Evolutionary conservation across 192 early-diverging fungal genomes (phyloP), one percentile per base, ranked within the genome.

Genomic region (Coemansia asiatica): DNA sequence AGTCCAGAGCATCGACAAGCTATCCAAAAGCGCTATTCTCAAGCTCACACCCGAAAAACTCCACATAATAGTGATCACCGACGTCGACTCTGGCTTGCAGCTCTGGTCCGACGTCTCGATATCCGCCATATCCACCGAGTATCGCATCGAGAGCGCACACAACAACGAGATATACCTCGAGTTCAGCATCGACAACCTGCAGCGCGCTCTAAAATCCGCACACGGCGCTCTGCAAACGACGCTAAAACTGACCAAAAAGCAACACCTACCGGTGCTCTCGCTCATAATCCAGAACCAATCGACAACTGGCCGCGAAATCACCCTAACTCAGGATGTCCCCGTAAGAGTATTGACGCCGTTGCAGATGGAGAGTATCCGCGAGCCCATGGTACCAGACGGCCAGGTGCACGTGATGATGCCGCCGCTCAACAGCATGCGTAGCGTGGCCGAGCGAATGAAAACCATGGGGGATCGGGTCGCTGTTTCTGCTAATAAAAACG

Each of bases 351-450:
- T 91, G 38, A 68, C 75, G 18, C 54, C 75, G 1, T 48, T 65
- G 49, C 85, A 89, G 66, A 81, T 87, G 59, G 75, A 81, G 4
- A 74, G 81, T n/a, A 76, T 91, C 31, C 53, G 71, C 9, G 85
- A 90, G 62, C 87, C 89, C 9, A 71, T 85, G 64, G 80, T 90
- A 3, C 81, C 82, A 0, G 70, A 80, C 6, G 76, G 83, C 18
- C 83, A 91, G 49, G 87, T 90, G 27, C 88, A 91, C 49, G 89
- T 94, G 44, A 87, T 93, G 82, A 78, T 93, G 58, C 92, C 92
- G 10, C 85, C 85, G 10, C 64, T 94, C n/a, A 70, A 76, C 38
- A 83, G 73, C 56, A 66, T 94, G n/a, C 75, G 85, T 18, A 84
- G 81, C 28, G 85, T 93, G 21, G 82, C 85, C 2, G 85, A 91